These are phyloP conservation scores for Nicotiana attenuata DNA, from an alignment of 257 asterid species.

Conservation along the genomic window DNA sequence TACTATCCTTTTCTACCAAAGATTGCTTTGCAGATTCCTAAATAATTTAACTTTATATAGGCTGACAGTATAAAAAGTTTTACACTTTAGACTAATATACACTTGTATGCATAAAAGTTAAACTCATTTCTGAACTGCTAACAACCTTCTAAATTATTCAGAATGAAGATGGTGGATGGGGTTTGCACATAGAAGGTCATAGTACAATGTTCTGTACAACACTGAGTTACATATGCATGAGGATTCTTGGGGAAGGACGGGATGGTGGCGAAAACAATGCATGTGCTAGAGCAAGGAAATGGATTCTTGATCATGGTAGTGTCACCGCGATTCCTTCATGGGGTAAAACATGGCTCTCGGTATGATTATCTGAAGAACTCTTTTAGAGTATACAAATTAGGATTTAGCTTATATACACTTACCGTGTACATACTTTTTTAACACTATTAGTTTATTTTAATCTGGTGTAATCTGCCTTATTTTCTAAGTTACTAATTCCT, in stretches of 20 bases:
- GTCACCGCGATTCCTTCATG: constrained; percentile 62
- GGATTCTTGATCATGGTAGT: constrained; percentile 80
- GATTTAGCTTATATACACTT: background rate
- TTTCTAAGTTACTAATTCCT: too few relatives aligned
- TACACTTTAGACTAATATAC: background rate
- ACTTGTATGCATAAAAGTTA: background rate
- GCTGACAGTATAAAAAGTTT: too few relatives aligned
- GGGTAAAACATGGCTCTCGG: constrained; percentile 87
- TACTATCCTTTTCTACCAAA: background rate
- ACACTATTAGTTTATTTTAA: too few relatives aligned
- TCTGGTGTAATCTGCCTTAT: too few relatives aligned
- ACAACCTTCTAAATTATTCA: background rate
- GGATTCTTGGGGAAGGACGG: constrained; percentile 52
- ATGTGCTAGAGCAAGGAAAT: constrained; percentile 54
- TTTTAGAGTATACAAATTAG: background rate
- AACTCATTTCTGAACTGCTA: background rate
- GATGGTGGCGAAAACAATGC: constrained; percentile 47
- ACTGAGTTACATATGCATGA: constrained; percentile 56
- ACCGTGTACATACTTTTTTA: background rate
- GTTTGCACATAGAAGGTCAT: constrained; percentile 66
- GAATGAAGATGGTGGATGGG: constrained; percentile 87
- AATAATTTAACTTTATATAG: background rate
- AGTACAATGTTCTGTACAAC: constrained; percentile 68
- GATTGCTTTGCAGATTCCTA: background rate
- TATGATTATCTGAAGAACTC: background rate